A percentile compares a stretch with the other conserved stretches of the same genome.
These are phyloP conservation scores for Buxus sempervirens DNA, from an alignment of 164 flowering plant species.

Conservation along the genomic window DNA sequence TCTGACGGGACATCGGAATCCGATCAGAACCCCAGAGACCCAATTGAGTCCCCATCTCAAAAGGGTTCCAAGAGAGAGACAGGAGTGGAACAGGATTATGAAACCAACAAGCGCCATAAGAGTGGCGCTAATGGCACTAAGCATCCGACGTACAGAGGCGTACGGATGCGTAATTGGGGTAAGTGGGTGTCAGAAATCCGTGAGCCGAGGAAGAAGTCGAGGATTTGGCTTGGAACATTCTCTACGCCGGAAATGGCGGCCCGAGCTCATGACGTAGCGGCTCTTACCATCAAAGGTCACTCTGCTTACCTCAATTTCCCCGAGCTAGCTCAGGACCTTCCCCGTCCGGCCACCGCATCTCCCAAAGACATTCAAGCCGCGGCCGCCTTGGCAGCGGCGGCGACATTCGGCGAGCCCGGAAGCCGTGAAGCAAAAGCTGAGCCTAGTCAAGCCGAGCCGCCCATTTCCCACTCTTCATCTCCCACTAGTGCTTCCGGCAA, in stretches of 20 bases:
- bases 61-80: background rate
- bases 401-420: constrained; percentile 7
- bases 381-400: constrained; percentile 45
- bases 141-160: constrained; percentile 45
- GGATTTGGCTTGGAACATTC: constrained; percentile 67
- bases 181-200: constrained; percentile 68
- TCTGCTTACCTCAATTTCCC: constrained; percentile 59
- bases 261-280: constrained; percentile 66
- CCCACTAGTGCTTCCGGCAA: constrained; percentile 11
- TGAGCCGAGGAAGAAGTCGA: constrained; percentile 58
- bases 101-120: constrained; percentile 11
- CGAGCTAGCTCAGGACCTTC: constrained; percentile 38
- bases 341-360: constrained; percentile 40
- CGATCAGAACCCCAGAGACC: background rate
- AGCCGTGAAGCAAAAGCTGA: background rate
- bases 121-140: constrained; percentile 13
- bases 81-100: constrained; percentile 4
- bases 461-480: constrained; percentile 14
- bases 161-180: constrained; percentile 57
- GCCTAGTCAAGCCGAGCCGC: constrained; percentile 1
- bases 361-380: constrained; percentile 62
- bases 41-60: background rate
- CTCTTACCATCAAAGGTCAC: constrained; percentile 50
- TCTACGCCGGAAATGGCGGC: constrained; percentile 67
- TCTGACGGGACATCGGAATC: background rate